Evolutionary conservation across 306 rosid genomes (phyloP).

Genomic region (Hylodesmum podocarpum): DNA sequence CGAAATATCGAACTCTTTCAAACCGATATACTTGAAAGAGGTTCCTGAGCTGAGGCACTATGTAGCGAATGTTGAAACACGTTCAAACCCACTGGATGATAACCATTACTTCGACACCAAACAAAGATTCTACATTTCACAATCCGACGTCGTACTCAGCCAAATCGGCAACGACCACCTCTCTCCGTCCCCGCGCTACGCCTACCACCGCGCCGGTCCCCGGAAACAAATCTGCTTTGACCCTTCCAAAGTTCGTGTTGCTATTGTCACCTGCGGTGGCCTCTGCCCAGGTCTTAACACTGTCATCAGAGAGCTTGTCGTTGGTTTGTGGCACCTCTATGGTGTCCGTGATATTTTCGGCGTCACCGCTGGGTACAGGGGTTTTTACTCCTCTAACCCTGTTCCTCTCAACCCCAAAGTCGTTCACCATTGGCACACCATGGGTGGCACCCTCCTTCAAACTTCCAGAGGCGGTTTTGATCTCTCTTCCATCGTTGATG

Average conservation of each 20-base stretch:
- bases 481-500: slow-evolving; percentile 62
- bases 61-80: neutral
- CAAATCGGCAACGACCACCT: neutral
- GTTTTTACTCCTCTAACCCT: slow-evolving; percentile 53
- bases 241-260: slow-evolving; percentile 39
- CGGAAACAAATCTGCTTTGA: slow-evolving; percentile 15
- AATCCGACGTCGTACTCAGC: slow-evolving; percentile 24
- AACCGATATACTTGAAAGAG: slow-evolving; percentile 28
- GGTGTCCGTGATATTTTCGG: slow-evolving; percentile 74
- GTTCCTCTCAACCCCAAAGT: slow-evolving; percentile 23
- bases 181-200: slow-evolving; percentile 4
- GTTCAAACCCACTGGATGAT: slow-evolving; percentile 23
- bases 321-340: slow-evolving; percentile 60
- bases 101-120: slow-evolving; percentile 32
- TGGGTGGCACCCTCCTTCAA: slow-evolving; percentile 69
- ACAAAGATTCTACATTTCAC: slow-evolving; percentile 15
- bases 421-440: slow-evolving; percentile 60
- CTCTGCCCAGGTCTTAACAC: slow-evolving; percentile 78
- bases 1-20: neutral
- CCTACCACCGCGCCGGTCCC: slow-evolving; percentile 39
- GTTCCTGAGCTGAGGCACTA: neutral
- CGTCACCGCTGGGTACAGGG: slow-evolving; percentile 68
- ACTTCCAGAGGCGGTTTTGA: slow-evolving; percentile 88
- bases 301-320: slow-evolving; percentile 70
- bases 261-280: slow-evolving; percentile 58